Conservation (phyloP, 257 asterid genomes). For the Ballota nigra region DNA sequence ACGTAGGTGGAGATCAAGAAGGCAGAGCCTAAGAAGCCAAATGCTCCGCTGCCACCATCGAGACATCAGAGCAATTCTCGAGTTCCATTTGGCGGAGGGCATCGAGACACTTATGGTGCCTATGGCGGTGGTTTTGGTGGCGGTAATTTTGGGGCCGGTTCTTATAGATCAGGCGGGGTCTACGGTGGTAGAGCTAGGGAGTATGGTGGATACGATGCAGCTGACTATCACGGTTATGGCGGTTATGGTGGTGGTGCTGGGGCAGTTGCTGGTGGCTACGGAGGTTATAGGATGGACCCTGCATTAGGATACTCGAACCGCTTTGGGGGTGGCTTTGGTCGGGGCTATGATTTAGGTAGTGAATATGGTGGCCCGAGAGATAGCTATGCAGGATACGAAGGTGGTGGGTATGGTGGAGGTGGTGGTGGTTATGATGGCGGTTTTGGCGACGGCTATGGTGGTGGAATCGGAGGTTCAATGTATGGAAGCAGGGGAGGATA, state of each 20-base stretch:
- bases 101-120: constrained; percentile 40
- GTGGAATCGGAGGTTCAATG: constrained; percentile 31
- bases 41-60: constrained; percentile 37
- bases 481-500: constrained; percentile 45
- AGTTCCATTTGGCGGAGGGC: constrained; percentile 41
- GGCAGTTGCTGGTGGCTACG: constrained; percentile 32
- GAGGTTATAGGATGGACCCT: constrained; percentile 40
- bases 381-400: constrained; percentile 43
- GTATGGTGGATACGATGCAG: constrained; percentile 44
- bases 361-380: constrained; percentile 38
- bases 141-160: constrained; percentile 28
- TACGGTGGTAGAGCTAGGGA: constrained; percentile 44
- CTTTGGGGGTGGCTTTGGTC: constrained; percentile 42
- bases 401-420: constrained; percentile 36
- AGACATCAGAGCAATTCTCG: constrained; percentile 35
- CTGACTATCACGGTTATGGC: constrained; percentile 40
- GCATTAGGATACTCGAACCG: constrained; percentile 37
- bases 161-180: constrained; percentile 41
- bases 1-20: constrained; percentile 64
- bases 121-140: constrained; percentile 40
- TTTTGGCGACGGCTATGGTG: constrained; percentile 34
- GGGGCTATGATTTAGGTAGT: constrained; percentile 43
- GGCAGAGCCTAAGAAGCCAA: constrained; percentile 64
- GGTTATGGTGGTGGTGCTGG: constrained; percentile 11
- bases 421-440: constrained; percentile 38